Evolutionary conservation across 192 early-diverging fungal genomes (phyloP).

Genomic region (Coemansia reversa): DNA sequence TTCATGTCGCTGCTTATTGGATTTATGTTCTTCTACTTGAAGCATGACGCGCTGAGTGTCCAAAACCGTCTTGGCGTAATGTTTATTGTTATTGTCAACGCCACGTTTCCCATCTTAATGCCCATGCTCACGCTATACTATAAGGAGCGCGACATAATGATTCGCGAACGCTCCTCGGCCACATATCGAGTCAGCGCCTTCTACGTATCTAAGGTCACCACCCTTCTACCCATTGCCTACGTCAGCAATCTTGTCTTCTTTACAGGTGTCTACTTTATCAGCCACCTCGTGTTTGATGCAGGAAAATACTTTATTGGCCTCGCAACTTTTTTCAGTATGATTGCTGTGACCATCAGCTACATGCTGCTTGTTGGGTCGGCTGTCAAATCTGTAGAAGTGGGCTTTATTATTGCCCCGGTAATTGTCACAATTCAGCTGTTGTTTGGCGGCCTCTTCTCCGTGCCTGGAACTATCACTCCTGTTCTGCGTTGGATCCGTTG

Average conservation of each 20-base stretch:
- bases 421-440: conserved; percentile 52
- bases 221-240: conserved; percentile 44
- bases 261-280: conserved; percentile 52
- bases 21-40: conserved; percentile 59
- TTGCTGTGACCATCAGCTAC: conserved; percentile 36
- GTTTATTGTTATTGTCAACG: conserved; percentile 55
- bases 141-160: conserved; percentile 58
- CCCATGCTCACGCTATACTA: conserved; percentile 55
- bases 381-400: conserved; percentile 41
- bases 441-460: conserved; percentile 54
- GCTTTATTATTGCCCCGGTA: conserved; percentile 42
- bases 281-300: conserved; percentile 39
- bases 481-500: conserved; percentile 57
- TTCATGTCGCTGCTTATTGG: conserved; percentile 57
- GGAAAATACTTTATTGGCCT: conserved; percentile 53
- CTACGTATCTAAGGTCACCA: conserved; percentile 64
- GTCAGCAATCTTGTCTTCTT: conserved; percentile 44
- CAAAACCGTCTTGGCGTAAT: conserved; percentile 54
- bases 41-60: conserved; percentile 40
- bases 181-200: conserved; percentile 64
- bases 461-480: conserved; percentile 44
- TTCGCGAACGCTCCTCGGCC: conserved; percentile 66
- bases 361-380: conserved; percentile 47
- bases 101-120: conserved; percentile 61
- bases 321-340: conserved; percentile 43